Conservation (phyloP, 116 monocot species). For the Dioscorea cayenensis region DNA sequence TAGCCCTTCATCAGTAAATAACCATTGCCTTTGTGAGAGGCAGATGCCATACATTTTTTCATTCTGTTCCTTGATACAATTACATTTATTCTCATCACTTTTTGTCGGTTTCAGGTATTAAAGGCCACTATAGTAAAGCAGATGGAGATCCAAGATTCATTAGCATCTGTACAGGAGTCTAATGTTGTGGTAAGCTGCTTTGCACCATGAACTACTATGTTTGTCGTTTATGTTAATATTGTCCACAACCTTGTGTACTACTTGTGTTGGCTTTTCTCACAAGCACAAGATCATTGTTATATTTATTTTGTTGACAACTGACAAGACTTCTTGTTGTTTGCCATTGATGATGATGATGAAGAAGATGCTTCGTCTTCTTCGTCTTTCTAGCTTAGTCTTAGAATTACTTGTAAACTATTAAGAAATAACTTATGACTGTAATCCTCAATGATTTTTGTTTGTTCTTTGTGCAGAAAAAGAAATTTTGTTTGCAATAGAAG, state of each 20-base stretch:
- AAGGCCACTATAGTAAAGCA: constrained; percentile 5
- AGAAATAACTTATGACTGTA: too few species aligned
- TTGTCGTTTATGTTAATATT: not conserved
- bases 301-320: not conserved
- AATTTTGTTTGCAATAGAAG: not conserved
- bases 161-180: constrained; percentile 5
- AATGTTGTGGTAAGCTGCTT: constrained; percentile 1
- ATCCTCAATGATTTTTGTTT: not conserved
- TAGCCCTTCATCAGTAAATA: too few species aligned
- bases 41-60: too few species aligned
- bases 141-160: not conserved
- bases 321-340: too few species aligned
- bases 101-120: constrained; percentile 2
- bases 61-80: not conserved
- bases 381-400: too few species aligned
- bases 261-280: not conserved
- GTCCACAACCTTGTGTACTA: not conserved
- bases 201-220: not conserved
- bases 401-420: too few species aligned
- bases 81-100: not conserved
- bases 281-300: not conserved
- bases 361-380: too few species aligned
- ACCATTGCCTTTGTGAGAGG: too few species aligned
- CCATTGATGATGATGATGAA: too few species aligned
- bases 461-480: not conserved